Conservation (phyloP, 2,329 filamentous ascomycete genomes). For the Kalmusia sp. region DNA sequence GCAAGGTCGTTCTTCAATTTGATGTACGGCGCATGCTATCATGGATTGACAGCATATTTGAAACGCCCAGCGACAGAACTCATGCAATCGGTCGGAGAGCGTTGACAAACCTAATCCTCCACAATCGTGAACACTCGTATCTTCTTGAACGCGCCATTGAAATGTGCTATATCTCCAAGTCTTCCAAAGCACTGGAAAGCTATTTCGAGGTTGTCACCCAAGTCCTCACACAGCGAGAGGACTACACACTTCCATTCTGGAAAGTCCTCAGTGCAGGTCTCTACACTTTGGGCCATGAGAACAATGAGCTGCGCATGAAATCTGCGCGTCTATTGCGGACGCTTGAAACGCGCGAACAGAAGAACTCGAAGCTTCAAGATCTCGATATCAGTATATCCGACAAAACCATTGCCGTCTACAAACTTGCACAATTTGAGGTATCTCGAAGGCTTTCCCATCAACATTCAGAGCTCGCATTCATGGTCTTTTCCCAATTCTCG, state of each 20-base stretch:
- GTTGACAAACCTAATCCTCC: constrained; percentile 84
- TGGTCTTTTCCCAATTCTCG: constrained; percentile 95
- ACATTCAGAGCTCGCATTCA: constrained; percentile 87
- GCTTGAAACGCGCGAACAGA: constrained; percentile 81
- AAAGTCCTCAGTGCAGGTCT: constrained; percentile 86
- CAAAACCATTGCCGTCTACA: constrained; percentile 98
- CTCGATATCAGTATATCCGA: constrained; percentile 98
- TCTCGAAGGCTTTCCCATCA: constrained; percentile 89
- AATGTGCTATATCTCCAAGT: constrained; percentile 85
- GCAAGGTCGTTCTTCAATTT: constrained; percentile 85
- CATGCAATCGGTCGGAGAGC: constrained; percentile 89
- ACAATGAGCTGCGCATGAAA: constrained; percentile 86
- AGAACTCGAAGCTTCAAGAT: constrained; percentile 91
- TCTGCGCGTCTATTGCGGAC: constrained; percentile 81
- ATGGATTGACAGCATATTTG: constrained; percentile 96
- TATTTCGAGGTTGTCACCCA: constrained; percentile 94
- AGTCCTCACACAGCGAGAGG: constrained; percentile 81
- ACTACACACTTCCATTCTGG: constrained; percentile 88
- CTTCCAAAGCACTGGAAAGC: constrained; percentile 85
- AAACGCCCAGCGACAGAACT: constrained; percentile 87
- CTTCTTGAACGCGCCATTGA: constrained; percentile 89
- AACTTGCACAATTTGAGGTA: constrained; percentile 95
- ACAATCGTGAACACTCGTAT: constrained; percentile 87
- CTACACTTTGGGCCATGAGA: constrained; percentile 91
- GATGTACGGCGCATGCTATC: constrained; percentile 90